Evolutionary conservation across 345 rosid species (phyloP), one percentile per base, ranked within the genome.

Genomic region (Clarkia xantiana): DNA sequence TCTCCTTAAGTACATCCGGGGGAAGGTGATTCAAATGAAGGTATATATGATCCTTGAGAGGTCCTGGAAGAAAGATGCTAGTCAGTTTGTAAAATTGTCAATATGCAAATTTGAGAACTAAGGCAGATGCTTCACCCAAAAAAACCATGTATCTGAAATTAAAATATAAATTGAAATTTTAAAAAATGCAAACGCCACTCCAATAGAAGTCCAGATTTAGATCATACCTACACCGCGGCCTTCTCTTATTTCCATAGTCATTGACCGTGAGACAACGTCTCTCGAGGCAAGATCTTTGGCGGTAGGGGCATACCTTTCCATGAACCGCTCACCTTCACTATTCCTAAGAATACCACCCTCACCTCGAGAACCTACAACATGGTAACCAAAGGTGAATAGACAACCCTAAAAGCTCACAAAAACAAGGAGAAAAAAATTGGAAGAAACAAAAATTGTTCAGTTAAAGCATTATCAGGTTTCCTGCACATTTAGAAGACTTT

Each of bases 271-370:
- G 64, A 91, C 98, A 59, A 91, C 94, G 72, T 91, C 98, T 71
- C 98, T 79, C 57, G 98, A 91, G 39, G 98, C 98, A 73, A 91
- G 98, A 79, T 91, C 98, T 67, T 91, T 91, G 48, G 98, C 98
- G 17, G 96, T 86, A 22, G 98, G 98, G 51, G 98, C 98, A 75
- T 91, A 91, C 42, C 98, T 75, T 65, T 91, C 98, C 98, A 91
- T 91, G 66, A 91, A 91, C 40, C 98, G 75, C 61, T 91, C 98
- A 58, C 98, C 98, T 71, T 91, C 98, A 52, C 84, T 79, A 56
- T 91, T 91, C 68, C 98, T 73, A 49, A 91, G 93, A 57, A 91
- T 91, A 62, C 98, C 98, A 55, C 98, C 98, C 76, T 91, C 98
- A 46, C 98, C 98, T 20, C 98, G 93, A 60, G 98, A 91, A 67